Evolutionary conservation across 2,329 filamentous ascomycete species (phyloP), one percentile per base, ranked within the genome.

Genomic region (Atkinsonella texensis): DNA sequence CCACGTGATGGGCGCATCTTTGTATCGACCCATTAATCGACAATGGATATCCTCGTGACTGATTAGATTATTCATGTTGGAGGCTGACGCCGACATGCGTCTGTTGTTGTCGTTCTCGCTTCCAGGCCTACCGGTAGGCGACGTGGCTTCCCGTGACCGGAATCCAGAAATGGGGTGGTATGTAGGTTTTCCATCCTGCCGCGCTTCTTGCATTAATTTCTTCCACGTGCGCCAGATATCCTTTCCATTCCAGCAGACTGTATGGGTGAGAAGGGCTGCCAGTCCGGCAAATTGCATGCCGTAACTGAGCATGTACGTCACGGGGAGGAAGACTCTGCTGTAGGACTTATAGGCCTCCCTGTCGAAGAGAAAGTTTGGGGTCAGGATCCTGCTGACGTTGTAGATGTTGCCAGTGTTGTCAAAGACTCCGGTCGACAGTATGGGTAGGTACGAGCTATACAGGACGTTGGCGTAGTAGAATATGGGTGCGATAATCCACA

Each of bases 241-340:
- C 57, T 77, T 80, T 13, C 89, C 88, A 60, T 94, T 87, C 87
- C 88, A 93, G 62, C 88, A 87, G 20, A 79, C 72, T 0, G 88
- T 94, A 63, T 94, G 88, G 1, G 87, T 88, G 17, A 95, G 70
- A 12, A 94, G 72, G 1, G 87, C 85, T 23, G 87, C 84, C 18
- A 95, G 72, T 1, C 85, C 86, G 12, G 89, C 89, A 63, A 95
- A 94, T 60, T 93, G 88, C 23, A 94, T 77, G 2, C 84, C 88
- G 58, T 94, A 95, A 62, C 87, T 90, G 41, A 94, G 74, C 18
- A 90, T 86, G 62, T 93, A 95, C 0, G 89, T 93, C 54, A 93
- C 89, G 1, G 89, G 87, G 9, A 94, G 70, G 57, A 90, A 95
- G 1, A 94, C 86, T 17, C 85, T 80, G 58, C 87, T 91, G 67